These are phyloP conservation scores for Melaleuca alternifolia DNA, from an alignment of 345 rosid species.

Conservation along the genomic window DNA sequence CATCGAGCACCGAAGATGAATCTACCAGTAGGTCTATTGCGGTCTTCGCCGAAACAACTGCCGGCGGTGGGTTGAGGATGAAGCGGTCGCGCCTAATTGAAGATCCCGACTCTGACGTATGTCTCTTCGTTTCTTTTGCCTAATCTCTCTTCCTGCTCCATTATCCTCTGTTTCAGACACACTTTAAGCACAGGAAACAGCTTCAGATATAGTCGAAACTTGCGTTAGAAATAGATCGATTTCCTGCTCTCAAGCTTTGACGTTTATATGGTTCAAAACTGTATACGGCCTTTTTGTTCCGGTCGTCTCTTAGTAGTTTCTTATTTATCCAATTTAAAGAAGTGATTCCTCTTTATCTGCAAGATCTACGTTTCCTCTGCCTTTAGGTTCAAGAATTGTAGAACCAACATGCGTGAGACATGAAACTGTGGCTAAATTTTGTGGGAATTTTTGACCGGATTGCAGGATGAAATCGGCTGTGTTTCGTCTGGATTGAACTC, in stretches of 20 bases:
- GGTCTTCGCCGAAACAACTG: background rate
- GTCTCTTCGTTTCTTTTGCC: background rate
- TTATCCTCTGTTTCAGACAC: background rate
- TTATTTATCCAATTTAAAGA: too few species aligned
- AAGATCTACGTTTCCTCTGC: background rate
- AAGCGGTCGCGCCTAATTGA: conserved; percentile 27
- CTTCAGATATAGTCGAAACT: background rate
- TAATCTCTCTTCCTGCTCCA: background rate
- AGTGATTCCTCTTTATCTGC: background rate
- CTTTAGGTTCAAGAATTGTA: background rate
- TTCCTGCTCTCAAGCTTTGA: background rate
- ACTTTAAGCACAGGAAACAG: background rate
- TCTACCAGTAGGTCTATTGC: background rate
- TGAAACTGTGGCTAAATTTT: background rate
- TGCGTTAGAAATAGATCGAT: background rate
- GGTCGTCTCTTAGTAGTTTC: background rate
- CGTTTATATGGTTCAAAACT: background rate
- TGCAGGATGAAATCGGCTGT: conserved; percentile 49
- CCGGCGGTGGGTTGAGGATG: conserved; percentile 7
- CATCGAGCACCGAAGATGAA: conserved; percentile 34
- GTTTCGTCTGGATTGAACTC: conserved; percentile 20
- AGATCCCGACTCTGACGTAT: conserved; percentile 38
- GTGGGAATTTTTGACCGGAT: background rate
- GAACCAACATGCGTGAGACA: background rate
- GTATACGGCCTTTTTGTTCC: background rate